These are phyloP conservation scores for Pseudoperonospora humuli DNA, from an alignment of 352 stramenopile species.

Conservation along the genomic window DNA sequence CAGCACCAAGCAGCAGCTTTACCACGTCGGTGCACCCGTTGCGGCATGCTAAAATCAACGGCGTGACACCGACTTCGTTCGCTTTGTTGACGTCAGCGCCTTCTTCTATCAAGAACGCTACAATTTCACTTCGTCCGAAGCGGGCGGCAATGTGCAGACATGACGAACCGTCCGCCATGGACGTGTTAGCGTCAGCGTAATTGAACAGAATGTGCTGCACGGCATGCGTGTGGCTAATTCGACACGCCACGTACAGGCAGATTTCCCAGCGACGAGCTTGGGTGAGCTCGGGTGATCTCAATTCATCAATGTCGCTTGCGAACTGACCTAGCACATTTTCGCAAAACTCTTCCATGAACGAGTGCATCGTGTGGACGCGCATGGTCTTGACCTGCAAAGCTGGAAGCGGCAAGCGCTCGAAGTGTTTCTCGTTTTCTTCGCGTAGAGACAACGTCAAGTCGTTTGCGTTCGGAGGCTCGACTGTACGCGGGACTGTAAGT, in stretches of 20 bases:
- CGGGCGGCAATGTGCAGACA: conserved; percentile 67
- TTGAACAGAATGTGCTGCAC: conserved; percentile 71
- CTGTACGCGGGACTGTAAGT: conserved; percentile 8
- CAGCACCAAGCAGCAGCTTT: conserved; percentile 42
- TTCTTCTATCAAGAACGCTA: conserved; percentile 54
- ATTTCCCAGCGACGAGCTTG: conserved; percentile 60
- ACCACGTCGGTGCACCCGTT: conserved; percentile 53
- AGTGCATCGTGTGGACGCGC: conserved; percentile 60
- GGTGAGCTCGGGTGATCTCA: conserved; percentile 39
- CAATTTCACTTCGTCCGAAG: conserved; percentile 60
- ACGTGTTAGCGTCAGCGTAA: conserved; percentile 55
- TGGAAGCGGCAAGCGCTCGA: conserved; percentile 25
- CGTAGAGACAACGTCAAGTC: neutral
- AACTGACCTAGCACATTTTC: conserved; percentile 57
- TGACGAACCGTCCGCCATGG: conserved; percentile 51
- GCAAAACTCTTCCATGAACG: conserved; percentile 77
- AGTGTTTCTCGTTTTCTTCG: conserved; percentile 4
- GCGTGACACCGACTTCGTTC: conserved; percentile 58
- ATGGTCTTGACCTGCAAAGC: conserved; percentile 50
- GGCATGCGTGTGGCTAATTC: conserved; percentile 64
- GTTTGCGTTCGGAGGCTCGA: conserved; percentile 11
- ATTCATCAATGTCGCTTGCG: conserved; percentile 51
- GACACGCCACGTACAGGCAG: conserved; percentile 60
- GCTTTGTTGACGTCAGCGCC: conserved; percentile 51
- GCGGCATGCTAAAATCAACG: conserved; percentile 59